Percentiles rank a stretch among this genome's conserved stretches.
Evolutionary conservation across 2,329 filamentous ascomycete species (phyloP).

Genomic region (Grosmannia clavigera): DNA sequence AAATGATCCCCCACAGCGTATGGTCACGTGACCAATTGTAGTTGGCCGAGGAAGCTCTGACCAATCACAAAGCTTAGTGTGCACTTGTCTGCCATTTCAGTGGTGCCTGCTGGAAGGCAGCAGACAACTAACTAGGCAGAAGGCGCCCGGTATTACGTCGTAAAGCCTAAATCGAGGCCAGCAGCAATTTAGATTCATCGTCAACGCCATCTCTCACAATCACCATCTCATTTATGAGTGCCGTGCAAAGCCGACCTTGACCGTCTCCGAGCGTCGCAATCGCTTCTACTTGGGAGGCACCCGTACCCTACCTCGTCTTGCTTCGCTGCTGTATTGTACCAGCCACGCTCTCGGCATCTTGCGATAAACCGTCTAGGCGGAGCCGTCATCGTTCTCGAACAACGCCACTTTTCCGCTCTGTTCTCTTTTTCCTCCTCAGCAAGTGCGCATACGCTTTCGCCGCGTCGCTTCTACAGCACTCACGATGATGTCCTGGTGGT

Average conservation of each 20-base stretch:
- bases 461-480: not conserved
- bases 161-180: not conserved
- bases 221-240: not conserved
- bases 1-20: not conserved
- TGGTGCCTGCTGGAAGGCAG: not conserved
- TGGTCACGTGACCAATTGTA: not conserved
- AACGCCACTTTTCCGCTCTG: not conserved
- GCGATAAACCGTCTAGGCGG: not conserved
- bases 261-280: not conserved
- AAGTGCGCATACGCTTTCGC: not conserved
- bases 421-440: not conserved
- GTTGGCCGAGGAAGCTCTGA: conserved; percentile 2
- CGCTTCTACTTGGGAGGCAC: not conserved
- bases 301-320: not conserved
- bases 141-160: not conserved
- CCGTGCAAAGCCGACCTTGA: not conserved
- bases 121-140: not conserved
- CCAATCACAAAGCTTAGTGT: conserved; percentile 9
- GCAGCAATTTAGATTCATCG: not conserved
- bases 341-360: not conserved
- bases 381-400: not conserved
- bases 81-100: not conserved
- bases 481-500: conserved; percentile 86
- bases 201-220: not conserved
- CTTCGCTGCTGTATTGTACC: not conserved